A percentile compares a stretch with the other conserved stretches of the same genome.
Conservation (phyloP, 2,329 filamentous ascomycete genomes). For the Westerdykella sp. region DNA sequence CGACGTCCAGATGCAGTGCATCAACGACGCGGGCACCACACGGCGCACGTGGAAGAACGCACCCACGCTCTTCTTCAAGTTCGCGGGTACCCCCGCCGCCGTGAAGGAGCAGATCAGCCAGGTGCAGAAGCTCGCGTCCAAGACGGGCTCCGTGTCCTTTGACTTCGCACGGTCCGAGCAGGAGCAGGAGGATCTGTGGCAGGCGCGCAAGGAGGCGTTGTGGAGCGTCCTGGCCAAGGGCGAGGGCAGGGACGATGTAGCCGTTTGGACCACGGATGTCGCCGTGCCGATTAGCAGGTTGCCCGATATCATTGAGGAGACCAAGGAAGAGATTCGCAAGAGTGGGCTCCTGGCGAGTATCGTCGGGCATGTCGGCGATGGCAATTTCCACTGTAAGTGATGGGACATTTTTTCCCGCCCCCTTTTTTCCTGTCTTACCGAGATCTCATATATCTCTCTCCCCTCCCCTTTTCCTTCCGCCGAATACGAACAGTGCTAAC, state of each 20-base stretch:
- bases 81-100: slow-evolving; percentile 58
- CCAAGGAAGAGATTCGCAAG: slow-evolving; percentile 58
- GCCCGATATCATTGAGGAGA: slow-evolving; percentile 70
- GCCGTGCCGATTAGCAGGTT: slow-evolving; percentile 68
- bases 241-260: slow-evolving; percentile 50
- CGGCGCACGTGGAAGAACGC: slow-evolving; percentile 61
- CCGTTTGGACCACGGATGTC: slow-evolving; percentile 75
- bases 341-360: slow-evolving; percentile 60
- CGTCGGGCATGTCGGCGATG: slow-evolving; percentile 69
- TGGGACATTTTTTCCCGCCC: not conserved
- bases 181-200: slow-evolving; percentile 67
- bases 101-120: slow-evolving; percentile 74
- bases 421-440: slow-evolving; percentile 12
- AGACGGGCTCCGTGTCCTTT: slow-evolving; percentile 58
- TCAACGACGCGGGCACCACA: slow-evolving; percentile 61
- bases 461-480: not conserved
- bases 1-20: slow-evolving; percentile 77
- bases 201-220: slow-evolving; percentile 66
- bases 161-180: slow-evolving; percentile 60
- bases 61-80: slow-evolving; percentile 72
- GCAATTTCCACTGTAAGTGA: slow-evolving; percentile 61
- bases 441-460: not conserved
- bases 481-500: slow-evolving; percentile 2
- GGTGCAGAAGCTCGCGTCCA: slow-evolving; percentile 56
- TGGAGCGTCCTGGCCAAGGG: slow-evolving; percentile 66